A percentile compares a stretch with the other conserved stretches of the same genome.
These are phyloP conservation scores for Cryphonectria nitschkei DNA, from an alignment of 2,329 filamentous ascomycete genomes.

Conservation along the genomic window DNA sequence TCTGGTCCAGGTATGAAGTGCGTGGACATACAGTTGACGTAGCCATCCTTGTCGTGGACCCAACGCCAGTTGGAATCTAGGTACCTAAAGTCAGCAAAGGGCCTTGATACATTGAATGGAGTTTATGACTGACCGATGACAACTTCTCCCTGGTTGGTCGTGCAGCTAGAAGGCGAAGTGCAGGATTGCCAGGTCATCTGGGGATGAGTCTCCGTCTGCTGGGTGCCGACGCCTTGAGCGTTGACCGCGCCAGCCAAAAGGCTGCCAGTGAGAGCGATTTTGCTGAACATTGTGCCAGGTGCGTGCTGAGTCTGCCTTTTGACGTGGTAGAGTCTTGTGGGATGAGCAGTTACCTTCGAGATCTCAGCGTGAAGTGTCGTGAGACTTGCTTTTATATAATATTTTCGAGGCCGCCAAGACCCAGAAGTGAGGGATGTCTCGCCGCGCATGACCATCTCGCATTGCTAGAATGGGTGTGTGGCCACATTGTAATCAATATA, in stretches of 20 bases:
- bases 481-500: conserved; percentile 9
- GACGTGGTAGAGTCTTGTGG: background rate
- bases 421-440: background rate
- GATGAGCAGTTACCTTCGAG: background rate
- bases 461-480: background rate
- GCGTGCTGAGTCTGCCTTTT: background rate
- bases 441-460: background rate
- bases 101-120: background rate
- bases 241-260: conserved; percentile 16
- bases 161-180: conserved; percentile 51
- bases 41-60: conserved; percentile 52
- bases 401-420: conserved; percentile 1
- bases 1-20: background rate
- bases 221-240: conserved; percentile 56
- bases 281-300: conserved; percentile 14
- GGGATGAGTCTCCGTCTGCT: conserved; percentile 53
- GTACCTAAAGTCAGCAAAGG: background rate
- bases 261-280: conserved; percentile 9
- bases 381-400: background rate
- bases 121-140: conserved; percentile 44
- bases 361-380: background rate
- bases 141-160: conserved; percentile 50
- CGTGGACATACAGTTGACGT: conserved; percentile 46
- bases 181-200: conserved; percentile 56
- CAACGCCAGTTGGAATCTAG: conserved; percentile 61